Percentiles rank a stretch among this genome's conserved stretches.
phyloP scores from a whole-genome alignment of 306 rosid genomes.

The Prunus mume region DNA sequence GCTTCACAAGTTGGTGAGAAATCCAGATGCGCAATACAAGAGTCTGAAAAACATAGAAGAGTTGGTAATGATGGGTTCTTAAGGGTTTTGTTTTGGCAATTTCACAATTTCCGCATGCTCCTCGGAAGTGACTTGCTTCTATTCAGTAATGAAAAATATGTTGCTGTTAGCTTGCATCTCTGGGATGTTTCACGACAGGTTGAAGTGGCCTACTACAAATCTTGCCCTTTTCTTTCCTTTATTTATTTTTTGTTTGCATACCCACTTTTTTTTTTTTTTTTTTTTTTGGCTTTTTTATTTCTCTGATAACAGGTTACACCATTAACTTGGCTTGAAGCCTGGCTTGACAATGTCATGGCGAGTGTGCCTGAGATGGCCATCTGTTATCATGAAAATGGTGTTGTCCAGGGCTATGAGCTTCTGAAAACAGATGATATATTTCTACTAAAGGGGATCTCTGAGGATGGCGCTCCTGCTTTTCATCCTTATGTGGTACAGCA shows the following conservation, averaged over 20 bases:
- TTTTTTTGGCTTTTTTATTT: neutral
- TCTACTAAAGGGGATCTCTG: constrained; percentile 86
- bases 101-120: constrained; percentile 96
- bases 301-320: constrained; percentile 69
- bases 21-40: constrained; percentile 60
- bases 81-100: constrained; percentile 92
- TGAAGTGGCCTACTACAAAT: constrained; percentile 21
- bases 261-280: neutral
- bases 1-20: constrained; percentile 82
- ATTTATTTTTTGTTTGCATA: neutral
- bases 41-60: constrained; percentile 83
- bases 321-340: constrained; percentile 96
- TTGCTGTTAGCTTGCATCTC: constrained; percentile 93
- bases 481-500: constrained; percentile 95
- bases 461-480: constrained; percentile 92
- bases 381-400: constrained; percentile 91
- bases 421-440: constrained; percentile 90
- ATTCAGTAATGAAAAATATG: constrained; percentile 92
- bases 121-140: constrained; percentile 89
- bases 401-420: constrained; percentile 96
- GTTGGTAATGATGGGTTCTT: constrained; percentile 63
- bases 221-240: neutral
- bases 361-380: constrained; percentile 98
- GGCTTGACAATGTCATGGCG: constrained; percentile 99
- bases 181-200: constrained; percentile 96